Evolutionary conservation across 768 basidiomycete species (phyloP), one percentile per base, ranked within the genome.

Genomic region (Sporobolomyces phaffii): DNA sequence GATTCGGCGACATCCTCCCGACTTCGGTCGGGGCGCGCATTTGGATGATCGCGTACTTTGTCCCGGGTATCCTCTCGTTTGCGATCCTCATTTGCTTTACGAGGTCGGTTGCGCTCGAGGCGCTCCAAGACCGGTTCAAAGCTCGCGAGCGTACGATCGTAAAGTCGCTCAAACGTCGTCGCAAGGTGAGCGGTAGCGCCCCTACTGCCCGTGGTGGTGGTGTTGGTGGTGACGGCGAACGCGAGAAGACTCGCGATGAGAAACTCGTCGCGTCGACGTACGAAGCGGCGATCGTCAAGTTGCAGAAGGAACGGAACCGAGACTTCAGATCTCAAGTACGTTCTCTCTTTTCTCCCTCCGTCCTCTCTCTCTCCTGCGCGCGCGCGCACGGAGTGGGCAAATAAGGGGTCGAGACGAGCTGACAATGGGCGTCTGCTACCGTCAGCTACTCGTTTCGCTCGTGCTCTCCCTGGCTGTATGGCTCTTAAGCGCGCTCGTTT

Each of bases 71-170:
- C 38, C 15, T 69, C 18, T 22, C 29, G 0, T 69, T 69, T 47
- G 62, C 68, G 3, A 60, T 69, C n/a, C 47, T 69, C 17, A 48
- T 69, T 40, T 41, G 62, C 14, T 69, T 69, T 48, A 57, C 47
- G 1, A 43, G 62, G 2, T 51, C 58, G 0, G 61, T 57, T 0
- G 68, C 62, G 0, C 62, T 69, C 20, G 68, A 69, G 29, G 68
- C 62, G 10, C 48, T 69, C 20, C 31, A 64, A 31, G 47, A 61
- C 33, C 7, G 64, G 59, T 68, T 53, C 57, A 61, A 57, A 22
- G 29, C 18, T 5, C n/a, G 17, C 15, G 29, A 24, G 47, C 40
- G 11, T 15, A 50, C 24, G 14, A 45, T 24, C 36, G 20, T 54
- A 18, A 57, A 44, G 44, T 44, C 54, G 20, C 24, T 44, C 41